phyloP scores from a whole-genome alignment of 371 early-diverging fungal species.

The Mucor velutinosus region DNA sequence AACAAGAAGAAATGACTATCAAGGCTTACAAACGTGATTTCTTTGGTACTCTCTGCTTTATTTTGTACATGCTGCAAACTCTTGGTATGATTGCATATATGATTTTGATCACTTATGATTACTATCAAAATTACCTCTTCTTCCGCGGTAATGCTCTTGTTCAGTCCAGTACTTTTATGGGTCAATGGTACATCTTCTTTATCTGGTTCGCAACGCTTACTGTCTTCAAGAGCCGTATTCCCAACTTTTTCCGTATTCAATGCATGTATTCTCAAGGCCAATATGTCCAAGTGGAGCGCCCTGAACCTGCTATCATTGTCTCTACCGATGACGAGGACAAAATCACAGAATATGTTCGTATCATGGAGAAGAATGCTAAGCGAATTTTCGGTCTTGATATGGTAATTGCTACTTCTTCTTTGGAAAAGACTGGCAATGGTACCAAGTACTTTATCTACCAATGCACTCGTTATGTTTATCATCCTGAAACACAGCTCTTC shows the following conservation, averaged over 20 bases:
- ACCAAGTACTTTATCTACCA: conserved; percentile 72
- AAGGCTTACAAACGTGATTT: conserved; percentile 42
- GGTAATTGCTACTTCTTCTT: conserved; percentile 39
- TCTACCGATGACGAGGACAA: conserved; percentile 11
- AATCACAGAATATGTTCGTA: conserved; percentile 12
- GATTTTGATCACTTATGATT: conserved; percentile 41
- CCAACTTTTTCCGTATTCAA: conserved; percentile 72
- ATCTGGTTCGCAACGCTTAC: conserved; percentile 66
- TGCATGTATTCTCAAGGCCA: conserved; percentile 53
- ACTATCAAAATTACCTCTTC: conserved; percentile 34
- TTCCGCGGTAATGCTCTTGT: conserved; percentile 37
- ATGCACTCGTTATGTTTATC: conserved; percentile 67
- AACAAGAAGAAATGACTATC: conserved; percentile 36
- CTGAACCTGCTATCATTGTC: conserved; percentile 32
- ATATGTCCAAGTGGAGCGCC: conserved; percentile 71
- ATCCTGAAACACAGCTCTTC: conserved; percentile 39
- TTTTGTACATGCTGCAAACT: conserved; percentile 35
- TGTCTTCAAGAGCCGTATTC: conserved; percentile 42
- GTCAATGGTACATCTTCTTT: conserved; percentile 68
- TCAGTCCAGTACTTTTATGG: conserved; percentile 48
- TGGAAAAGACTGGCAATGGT: conserved; percentile 56
- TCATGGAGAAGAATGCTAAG: conserved; percentile 31
- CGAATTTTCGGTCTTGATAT: conserved; percentile 39
- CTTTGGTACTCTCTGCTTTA: conserved; percentile 31
- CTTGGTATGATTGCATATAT: conserved; percentile 41